Percentiles rank a stretch among this genome's conserved stretches.
These are phyloP conservation scores for Bryoglossum gracile DNA, from an alignment of 495 filamentous ascomycete species.

Conservation along the genomic window DNA sequence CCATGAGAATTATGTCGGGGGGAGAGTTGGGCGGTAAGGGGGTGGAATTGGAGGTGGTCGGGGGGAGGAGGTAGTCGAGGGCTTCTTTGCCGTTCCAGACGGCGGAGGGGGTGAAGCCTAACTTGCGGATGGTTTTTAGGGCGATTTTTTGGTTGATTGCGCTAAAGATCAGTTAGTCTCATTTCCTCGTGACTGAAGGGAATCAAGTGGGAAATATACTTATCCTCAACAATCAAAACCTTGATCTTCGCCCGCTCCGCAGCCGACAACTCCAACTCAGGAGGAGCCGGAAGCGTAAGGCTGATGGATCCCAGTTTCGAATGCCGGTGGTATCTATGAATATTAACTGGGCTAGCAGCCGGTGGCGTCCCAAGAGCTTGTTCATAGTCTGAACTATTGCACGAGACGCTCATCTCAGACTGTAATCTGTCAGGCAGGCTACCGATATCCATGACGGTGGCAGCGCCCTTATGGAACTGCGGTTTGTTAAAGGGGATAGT, in stretches of 20 bases:
- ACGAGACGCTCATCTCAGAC: conserved; percentile 54
- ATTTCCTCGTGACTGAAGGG: background rate
- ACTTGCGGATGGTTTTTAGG: conserved; percentile 62
- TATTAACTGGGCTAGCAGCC: conserved; percentile 24
- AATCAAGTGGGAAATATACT: conserved; percentile 35
- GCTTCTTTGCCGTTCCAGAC: conserved; percentile 73
- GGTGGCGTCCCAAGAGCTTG: conserved; percentile 29
- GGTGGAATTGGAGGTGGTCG: conserved; percentile 26
- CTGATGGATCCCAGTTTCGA: conserved; percentile 29
- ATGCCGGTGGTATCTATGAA: conserved; percentile 25
- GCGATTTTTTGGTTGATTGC: conserved; percentile 75
- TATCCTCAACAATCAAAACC: conserved; percentile 75
- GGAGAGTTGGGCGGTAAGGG: conserved; percentile 44
- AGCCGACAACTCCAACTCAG: conserved; percentile 33
- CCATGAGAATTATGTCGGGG: conserved; percentile 81
- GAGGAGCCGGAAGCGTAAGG: conserved; percentile 20
- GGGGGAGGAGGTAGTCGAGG: conserved; percentile 52
- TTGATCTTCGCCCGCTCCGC: conserved; percentile 48
- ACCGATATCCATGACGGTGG: conserved; percentile 43
- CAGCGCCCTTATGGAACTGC: conserved; percentile 22
- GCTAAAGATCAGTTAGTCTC: conserved; percentile 27
- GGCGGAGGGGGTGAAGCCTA: conserved; percentile 63
- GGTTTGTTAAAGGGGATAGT: conserved; percentile 62
- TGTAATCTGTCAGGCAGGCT: conserved; percentile 53
- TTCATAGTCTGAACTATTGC: conserved; percentile 45